Conservation (phyloP, 208 protist genomes). For the Trypanosoma mega region DNA sequence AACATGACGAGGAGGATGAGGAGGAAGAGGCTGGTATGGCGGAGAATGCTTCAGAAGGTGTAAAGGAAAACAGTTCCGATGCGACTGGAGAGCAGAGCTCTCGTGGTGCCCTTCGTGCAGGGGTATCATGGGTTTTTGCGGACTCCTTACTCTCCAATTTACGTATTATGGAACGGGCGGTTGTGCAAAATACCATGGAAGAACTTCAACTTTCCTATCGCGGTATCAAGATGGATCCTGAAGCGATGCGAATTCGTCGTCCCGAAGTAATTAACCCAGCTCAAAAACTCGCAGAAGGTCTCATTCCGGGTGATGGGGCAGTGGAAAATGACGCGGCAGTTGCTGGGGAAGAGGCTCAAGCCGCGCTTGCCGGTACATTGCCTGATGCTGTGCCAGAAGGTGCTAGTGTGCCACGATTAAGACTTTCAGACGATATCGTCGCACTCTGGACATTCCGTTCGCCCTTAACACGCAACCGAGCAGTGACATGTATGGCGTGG, state of each 20-base stretch:
- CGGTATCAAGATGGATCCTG: slow-evolving; percentile 62
- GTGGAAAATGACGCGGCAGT: background rate
- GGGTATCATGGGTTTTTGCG: slow-evolving; percentile 67
- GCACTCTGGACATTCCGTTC: slow-evolving; percentile 88
- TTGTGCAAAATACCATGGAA: slow-evolving; percentile 90
- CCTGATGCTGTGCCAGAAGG: slow-evolving; percentile 1
- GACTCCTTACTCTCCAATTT: slow-evolving; percentile 80
- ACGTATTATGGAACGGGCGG: slow-evolving; percentile 88
- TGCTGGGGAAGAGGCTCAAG: slow-evolving; percentile 11
- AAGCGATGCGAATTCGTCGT: slow-evolving; percentile 8
- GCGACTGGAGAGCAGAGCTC: slow-evolving; percentile 15
- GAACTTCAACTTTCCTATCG: slow-evolving; percentile 85
- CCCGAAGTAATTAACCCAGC: background rate
- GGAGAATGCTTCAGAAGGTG: slow-evolving; percentile 19
- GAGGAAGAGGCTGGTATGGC: slow-evolving; percentile 52
- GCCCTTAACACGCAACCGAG: slow-evolving; percentile 63
- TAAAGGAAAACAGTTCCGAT: slow-evolving; percentile 33
- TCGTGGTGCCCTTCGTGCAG: background rate
- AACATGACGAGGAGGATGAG: slow-evolving; percentile 22
- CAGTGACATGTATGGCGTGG: slow-evolving; percentile 91
- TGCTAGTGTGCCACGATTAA: slow-evolving; percentile 27
- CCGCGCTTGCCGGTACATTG: background rate
- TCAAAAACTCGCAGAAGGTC: slow-evolving; percentile 1
- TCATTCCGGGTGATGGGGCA: background rate
- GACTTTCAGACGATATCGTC: slow-evolving; percentile 51